phyloP scores from a whole-genome alignment of 192 early-diverging fungal genomes.

The Coemansia umbellata region DNA sequence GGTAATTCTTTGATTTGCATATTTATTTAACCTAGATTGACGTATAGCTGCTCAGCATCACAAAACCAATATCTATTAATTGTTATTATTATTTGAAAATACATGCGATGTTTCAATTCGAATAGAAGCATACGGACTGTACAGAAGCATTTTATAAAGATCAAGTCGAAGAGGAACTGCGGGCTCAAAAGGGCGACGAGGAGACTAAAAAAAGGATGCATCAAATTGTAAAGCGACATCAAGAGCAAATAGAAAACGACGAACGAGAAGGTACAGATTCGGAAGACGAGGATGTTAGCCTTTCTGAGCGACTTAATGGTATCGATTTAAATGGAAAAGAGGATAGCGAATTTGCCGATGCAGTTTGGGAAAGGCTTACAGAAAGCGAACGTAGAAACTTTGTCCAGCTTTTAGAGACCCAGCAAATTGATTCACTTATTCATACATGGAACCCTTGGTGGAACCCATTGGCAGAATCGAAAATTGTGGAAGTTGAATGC shows the following conservation, averaged over 20 bases:
- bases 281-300: neutral
- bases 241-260: constrained; percentile 21
- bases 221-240: constrained; percentile 23
- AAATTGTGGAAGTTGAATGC: constrained; percentile 7
- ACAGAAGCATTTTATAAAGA: constrained; percentile 44
- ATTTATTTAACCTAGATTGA: too few species aligned
- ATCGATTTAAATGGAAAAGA: constrained; percentile 14
- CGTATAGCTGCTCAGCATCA: too few species aligned
- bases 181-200: constrained; percentile 29
- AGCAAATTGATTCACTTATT: constrained; percentile 14
- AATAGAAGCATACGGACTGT: constrained; percentile 29
- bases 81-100: too few species aligned
- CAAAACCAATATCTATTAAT: neutral
- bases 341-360: neutral
- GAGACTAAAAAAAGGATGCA: constrained; percentile 39
- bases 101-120: too few species aligned
- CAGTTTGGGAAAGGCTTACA: constrained; percentile 31
- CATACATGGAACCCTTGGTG: constrained; percentile 43
- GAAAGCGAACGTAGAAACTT: constrained; percentile 21
- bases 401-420: constrained; percentile 9
- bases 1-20: constrained; percentile 11
- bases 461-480: neutral
- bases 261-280: neutral
- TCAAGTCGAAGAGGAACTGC: constrained; percentile 32
- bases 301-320: constrained; percentile 23